Evolutionary conservation across 2,329 filamentous ascomycete species (phyloP).

Genomic region (Cercospora nicotianae): DNA sequence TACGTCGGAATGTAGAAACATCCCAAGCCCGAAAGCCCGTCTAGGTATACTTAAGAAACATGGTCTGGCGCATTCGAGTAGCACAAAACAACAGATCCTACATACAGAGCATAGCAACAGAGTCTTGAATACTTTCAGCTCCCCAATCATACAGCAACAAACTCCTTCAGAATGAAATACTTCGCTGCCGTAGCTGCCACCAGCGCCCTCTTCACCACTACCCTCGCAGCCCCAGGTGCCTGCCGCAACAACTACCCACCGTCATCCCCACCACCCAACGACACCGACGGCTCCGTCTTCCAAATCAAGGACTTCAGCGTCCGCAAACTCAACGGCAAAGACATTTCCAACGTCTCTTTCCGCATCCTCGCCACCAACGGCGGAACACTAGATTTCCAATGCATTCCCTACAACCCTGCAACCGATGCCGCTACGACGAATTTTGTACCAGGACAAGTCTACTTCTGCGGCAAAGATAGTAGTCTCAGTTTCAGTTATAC

Average conservation of each 20-base stretch:
- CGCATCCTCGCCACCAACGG: conserved; percentile 22
- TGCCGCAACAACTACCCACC: background rate
- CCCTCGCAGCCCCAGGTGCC: conserved; percentile 16
- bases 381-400: conserved; percentile 20
- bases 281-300: conserved; percentile 10
- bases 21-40: too few species aligned
- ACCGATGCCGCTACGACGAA: background rate
- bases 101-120: background rate
- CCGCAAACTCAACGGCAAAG: conserved; percentile 17
- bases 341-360: conserved; percentile 22
- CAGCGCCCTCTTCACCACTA: conserved; percentile 13
- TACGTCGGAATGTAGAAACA: background rate
- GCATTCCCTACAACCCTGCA: conserved; percentile 12
- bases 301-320: conserved; percentile 21
- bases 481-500: conserved; percentile 17
- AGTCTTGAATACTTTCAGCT: background rate
- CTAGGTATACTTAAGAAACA: background rate
- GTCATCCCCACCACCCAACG: background rate
- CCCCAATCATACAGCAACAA: background rate
- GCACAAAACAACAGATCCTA: background rate
- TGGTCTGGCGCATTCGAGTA: background rate
- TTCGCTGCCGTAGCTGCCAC: conserved; percentile 16
- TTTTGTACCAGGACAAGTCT: conserved; percentile 18
- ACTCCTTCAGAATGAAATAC: conserved; percentile 21
- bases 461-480: conserved; percentile 19